Evolutionary conservation across 257 asterid genomes (phyloP).

Genomic region (Solanum tarijense): DNA sequence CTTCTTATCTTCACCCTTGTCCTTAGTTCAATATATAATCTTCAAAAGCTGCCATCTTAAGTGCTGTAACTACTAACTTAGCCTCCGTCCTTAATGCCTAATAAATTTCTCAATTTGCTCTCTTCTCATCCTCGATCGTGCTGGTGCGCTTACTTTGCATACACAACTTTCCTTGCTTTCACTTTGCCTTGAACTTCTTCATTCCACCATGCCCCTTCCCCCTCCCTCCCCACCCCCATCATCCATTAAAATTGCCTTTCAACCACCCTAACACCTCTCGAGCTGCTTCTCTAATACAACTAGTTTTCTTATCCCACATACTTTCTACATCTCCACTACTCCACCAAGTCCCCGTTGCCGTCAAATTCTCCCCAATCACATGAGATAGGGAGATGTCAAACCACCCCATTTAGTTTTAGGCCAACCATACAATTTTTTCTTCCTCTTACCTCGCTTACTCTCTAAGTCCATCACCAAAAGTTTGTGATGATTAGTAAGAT

Average conservation of each 20-base stretch:
- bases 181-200: background rate
- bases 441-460: background rate
- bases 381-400: background rate
- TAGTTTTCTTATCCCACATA: background rate
- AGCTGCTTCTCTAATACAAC: background rate
- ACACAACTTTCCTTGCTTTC: too few relatives aligned
- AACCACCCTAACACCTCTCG: background rate
- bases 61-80: too few relatives aligned
- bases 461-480: background rate
- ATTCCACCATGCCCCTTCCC: background rate
- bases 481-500: background rate
- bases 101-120: too few relatives aligned
- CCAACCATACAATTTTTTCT: background rate
- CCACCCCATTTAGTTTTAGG: background rate
- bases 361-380: background rate
- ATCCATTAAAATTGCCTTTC: background rate
- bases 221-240: rapidly evolving
- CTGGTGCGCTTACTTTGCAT: too few relatives aligned
- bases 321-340: background rate
- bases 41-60: too few relatives aligned
- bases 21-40: background rate
- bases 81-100: too few relatives aligned
- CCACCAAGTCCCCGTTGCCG: background rate
- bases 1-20: background rate
- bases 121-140: too few relatives aligned